Evolutionary conservation across 192 early-diverging fungal species (phyloP).

Genomic region (Podochytrium sp.): DNA sequence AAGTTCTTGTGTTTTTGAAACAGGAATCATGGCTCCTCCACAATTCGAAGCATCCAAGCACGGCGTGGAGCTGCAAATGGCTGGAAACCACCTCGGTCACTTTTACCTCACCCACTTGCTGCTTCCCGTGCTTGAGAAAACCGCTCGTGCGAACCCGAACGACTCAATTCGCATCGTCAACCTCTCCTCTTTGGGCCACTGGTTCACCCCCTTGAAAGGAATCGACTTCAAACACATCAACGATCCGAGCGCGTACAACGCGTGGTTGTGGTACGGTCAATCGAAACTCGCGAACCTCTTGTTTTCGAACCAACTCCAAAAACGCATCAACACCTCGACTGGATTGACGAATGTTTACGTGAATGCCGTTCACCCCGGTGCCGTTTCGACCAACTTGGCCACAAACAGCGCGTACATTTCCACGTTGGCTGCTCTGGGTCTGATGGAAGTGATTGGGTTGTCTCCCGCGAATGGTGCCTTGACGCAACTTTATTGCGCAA

Average conservation of each 20-base stretch:
- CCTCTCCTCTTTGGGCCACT: constrained; percentile 46
- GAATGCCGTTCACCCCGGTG: constrained; percentile 48
- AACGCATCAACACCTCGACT: constrained; percentile 30
- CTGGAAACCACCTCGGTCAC: constrained; percentile 35
- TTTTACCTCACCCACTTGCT: constrained; percentile 42
- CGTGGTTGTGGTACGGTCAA: constrained; percentile 46
- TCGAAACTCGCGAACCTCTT: constrained; percentile 62
- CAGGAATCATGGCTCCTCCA: constrained; percentile 63
- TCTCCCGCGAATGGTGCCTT: constrained; percentile 36
- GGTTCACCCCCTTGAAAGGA: constrained; percentile 27
- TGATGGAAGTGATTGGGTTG: not conserved
- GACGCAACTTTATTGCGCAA: constrained; percentile 49
- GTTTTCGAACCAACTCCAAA: constrained; percentile 53
- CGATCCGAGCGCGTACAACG: constrained; percentile 32
- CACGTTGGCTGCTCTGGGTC: no score
- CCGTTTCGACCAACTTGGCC: constrained; percentile 27
- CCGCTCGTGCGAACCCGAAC: constrained; percentile 18
- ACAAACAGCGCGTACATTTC: not conserved
- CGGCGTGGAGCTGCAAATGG: constrained; percentile 21
- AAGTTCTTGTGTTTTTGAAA: not conserved
- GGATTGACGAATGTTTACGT: constrained; percentile 34
- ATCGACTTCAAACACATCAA: constrained; percentile 50
- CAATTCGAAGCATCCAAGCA: constrained; percentile 26
- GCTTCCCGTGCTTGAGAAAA: constrained; percentile 32
- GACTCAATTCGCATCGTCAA: constrained; percentile 43